A percentile compares a stretch with the other conserved stretches of the same genome.
phyloP scores from a whole-genome alignment of 2,329 filamentous ascomycete genomes.

The Ophiostoma perfectum region DNA sequence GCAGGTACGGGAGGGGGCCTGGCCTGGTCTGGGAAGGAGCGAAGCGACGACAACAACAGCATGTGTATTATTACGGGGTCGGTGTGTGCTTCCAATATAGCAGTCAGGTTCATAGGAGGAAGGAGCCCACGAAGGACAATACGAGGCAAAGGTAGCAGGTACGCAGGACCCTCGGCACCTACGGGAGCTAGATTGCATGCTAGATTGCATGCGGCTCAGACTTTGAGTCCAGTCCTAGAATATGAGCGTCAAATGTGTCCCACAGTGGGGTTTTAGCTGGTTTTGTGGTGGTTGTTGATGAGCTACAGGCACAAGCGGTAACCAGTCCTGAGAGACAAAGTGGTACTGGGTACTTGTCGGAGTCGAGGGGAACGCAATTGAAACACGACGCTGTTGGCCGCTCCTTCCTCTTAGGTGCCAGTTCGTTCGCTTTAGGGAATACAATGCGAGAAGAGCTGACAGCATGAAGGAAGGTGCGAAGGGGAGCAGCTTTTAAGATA shows the following conservation, averaged over 20 bases:
- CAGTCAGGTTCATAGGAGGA: not conserved
- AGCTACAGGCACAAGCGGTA: too few relatives aligned
- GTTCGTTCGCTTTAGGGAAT: not conserved
- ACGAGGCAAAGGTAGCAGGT: not conserved
- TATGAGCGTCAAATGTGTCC: not conserved
- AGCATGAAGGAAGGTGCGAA: not conserved
- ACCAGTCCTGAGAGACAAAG: too few relatives aligned
- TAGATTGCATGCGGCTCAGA: too few relatives aligned
- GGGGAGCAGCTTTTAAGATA: not conserved
- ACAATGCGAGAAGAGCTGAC: not conserved
- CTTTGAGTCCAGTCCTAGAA: not conserved
- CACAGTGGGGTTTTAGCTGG: not conserved
- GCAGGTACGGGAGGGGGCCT: conserved; percentile 11
- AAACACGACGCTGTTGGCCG: not conserved
- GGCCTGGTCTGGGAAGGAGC: not conserved
- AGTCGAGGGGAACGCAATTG: too few relatives aligned
- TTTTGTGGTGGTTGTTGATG: not conserved
- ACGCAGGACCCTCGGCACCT: not conserved
- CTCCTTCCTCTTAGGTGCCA: not conserved
- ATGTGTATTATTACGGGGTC: not conserved
- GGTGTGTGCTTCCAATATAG: too few relatives aligned
- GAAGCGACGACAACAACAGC: not conserved
- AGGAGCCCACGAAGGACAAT: not conserved
- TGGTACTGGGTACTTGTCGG: too few relatives aligned
- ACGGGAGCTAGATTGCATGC: not conserved